Conservation (phyloP, 2,329 filamentous ascomycete genomes). For the Aspergillus cejpii region DNA sequence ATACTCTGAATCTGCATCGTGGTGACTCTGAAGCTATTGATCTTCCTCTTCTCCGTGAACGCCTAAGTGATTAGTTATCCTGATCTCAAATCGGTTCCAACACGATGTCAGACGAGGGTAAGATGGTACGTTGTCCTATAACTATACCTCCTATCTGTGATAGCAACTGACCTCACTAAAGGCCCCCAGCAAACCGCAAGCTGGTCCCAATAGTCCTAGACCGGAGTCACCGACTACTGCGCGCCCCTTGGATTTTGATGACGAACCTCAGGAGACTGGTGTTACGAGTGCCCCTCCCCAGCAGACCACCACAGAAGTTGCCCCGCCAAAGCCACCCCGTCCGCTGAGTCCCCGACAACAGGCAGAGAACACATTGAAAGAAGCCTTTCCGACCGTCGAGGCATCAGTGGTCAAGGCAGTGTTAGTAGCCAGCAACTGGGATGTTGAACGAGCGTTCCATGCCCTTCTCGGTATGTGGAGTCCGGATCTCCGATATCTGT, state of each 20-base stretch:
- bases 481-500: neutral
- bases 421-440: constrained; percentile 73
- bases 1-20: neutral
- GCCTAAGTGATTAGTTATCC: neutral
- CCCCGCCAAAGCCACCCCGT: constrained; percentile 77
- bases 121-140: constrained; percentile 23
- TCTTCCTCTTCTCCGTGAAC: neutral
- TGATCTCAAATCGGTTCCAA: neutral
- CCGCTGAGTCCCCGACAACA: constrained; percentile 75
- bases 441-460: constrained; percentile 91
- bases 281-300: constrained; percentile 24
- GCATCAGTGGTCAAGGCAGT: constrained; percentile 76
- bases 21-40: neutral
- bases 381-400: constrained; percentile 88
- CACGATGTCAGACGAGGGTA: constrained; percentile 36
- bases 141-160: constrained; percentile 5
- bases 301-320: constrained; percentile 27
- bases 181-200: constrained; percentile 33
- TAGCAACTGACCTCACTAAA: constrained; percentile 20
- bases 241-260: constrained; percentile 52
- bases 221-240: constrained; percentile 52
- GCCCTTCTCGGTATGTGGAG: constrained; percentile 66
- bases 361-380: constrained; percentile 79
- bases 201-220: constrained; percentile 30
- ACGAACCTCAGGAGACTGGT: constrained; percentile 46